Percentiles rank a stretch among this genome's conserved stretches.
Conservation (phyloP, 2,329 filamentous ascomycete genomes). For the Aspergillus fumigatus region DNA sequence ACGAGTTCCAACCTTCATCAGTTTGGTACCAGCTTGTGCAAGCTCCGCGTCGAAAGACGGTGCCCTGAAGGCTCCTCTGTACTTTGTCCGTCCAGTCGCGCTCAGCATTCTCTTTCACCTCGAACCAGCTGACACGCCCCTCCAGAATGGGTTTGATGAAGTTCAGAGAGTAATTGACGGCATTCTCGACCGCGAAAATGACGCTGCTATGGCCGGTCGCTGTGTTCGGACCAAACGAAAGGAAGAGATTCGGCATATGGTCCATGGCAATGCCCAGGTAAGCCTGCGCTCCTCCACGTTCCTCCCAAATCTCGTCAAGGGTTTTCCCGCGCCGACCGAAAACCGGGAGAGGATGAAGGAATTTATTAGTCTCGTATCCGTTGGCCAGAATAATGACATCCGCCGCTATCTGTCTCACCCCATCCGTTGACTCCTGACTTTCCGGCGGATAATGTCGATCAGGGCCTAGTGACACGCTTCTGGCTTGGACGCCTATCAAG, state of each 20-base stretch:
- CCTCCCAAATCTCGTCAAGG: constrained; percentile 24
- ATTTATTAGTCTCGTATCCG: constrained; percentile 33
- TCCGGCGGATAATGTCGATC: background rate
- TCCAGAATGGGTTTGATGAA: constrained; percentile 53
- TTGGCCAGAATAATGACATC: constrained; percentile 32
- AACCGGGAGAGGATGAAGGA: constrained; percentile 31
- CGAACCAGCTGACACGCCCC: constrained; percentile 42
- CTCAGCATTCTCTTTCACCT: constrained; percentile 48
- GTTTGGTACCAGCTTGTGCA: constrained; percentile 49
- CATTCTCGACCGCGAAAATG: constrained; percentile 58
- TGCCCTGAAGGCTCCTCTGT: constrained; percentile 43
- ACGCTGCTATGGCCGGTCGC: constrained; percentile 59
- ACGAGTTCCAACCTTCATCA: constrained; percentile 48
- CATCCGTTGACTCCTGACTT: background rate
- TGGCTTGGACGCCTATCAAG: constrained; percentile 1
- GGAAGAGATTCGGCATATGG: constrained; percentile 63
- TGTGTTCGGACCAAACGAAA: constrained; percentile 60
- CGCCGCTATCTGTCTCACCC: constrained; percentile 9
- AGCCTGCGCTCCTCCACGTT: constrained; percentile 26
- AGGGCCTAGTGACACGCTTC: background rate
- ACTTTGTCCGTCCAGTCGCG: constrained; percentile 45
- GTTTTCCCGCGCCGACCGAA: constrained; percentile 19
- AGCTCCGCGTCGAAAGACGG: constrained; percentile 45
- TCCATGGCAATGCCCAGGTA: constrained; percentile 46
- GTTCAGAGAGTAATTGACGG: constrained; percentile 56